Conservation (phyloP, 2,329 filamentous ascomycete genomes). For the Huntiella bhutanensis region DNA sequence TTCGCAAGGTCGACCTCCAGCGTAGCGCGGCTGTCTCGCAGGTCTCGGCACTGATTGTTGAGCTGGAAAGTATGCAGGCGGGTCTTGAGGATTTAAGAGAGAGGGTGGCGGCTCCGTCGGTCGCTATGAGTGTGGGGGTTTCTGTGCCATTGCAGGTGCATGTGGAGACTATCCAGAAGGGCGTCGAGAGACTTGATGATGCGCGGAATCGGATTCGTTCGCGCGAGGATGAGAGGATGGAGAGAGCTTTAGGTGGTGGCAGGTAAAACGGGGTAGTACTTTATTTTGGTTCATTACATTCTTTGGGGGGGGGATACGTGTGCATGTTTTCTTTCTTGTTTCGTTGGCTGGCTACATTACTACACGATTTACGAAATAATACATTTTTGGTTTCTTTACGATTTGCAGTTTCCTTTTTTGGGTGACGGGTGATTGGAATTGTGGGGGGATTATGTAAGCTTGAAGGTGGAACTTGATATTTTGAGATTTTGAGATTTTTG, state of each 20-base stretch:
- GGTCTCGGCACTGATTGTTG: constrained; percentile 49
- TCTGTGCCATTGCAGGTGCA: constrained; percentile 50
- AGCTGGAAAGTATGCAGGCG: constrained; percentile 53
- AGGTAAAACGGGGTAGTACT: constrained; percentile 2
- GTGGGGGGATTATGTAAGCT: no score
- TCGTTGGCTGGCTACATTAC: no score
- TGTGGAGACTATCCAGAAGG: constrained; percentile 53
- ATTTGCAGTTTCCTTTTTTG: no score
- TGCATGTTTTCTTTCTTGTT: no score
- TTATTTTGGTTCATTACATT: no score
- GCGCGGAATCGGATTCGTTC: constrained; percentile 40
- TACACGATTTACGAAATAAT: no score
- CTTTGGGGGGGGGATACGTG: no score
- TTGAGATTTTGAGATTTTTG: no score
- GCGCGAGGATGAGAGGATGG: constrained; percentile 38
- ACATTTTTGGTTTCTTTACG: no score
- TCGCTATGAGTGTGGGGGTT: constrained; percentile 29
- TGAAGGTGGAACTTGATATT: no score
- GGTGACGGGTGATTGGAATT: no score
- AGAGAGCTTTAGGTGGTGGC: constrained; percentile 29
- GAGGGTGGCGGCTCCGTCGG: constrained; percentile 46
- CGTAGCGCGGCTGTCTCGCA: constrained; percentile 46
- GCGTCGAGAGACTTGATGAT: constrained; percentile 50
- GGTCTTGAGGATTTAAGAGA: constrained; percentile 54
- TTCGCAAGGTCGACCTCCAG: constrained; percentile 47